These are phyloP conservation scores for Gaeumannomyces tritici DNA, from an alignment of 2,329 filamentous ascomycete genomes.

Conservation along the genomic window DNA sequence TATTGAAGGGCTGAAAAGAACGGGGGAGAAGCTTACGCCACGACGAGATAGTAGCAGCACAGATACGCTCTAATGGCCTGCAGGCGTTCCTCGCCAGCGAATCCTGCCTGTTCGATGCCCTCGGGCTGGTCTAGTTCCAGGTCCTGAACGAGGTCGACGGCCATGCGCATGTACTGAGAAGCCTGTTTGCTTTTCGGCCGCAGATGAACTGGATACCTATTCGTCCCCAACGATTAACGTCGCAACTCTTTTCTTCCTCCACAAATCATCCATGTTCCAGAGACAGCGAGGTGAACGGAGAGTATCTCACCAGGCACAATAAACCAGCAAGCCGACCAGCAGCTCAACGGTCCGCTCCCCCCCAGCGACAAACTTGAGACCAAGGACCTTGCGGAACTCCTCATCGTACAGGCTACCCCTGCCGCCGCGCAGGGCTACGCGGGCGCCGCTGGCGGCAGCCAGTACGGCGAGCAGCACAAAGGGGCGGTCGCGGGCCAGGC, in stretches of 20 bases:
- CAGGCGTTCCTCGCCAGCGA: constrained; percentile 19
- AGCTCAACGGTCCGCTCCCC: constrained; percentile 48
- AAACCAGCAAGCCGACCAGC: constrained; percentile 46
- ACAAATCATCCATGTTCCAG: neutral
- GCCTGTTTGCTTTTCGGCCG: constrained; percentile 39
- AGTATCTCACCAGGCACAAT: constrained; percentile 43
- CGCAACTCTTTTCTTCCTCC: neutral
- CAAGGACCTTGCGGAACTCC: constrained; percentile 48
- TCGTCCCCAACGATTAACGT: neutral
- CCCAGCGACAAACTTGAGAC: constrained; percentile 44
- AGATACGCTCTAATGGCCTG: constrained; percentile 36
- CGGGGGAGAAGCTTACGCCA: constrained; percentile 22
- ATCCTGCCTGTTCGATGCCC: constrained; percentile 11
- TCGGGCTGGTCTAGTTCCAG: constrained; percentile 34
- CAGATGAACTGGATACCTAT: constrained; percentile 47
- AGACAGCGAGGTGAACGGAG: neutral
- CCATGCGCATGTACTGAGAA: constrained; percentile 42
- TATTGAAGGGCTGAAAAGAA: neutral
- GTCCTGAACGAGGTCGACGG: constrained; percentile 37
- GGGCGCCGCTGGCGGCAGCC: constrained; percentile 35
- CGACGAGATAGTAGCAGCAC: constrained; percentile 30
- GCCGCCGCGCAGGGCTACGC: constrained; percentile 38
- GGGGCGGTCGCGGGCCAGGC: constrained; percentile 34
- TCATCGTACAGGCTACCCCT: constrained; percentile 45
- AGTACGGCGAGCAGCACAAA: constrained; percentile 46